phyloP scores from a whole-genome alignment of 2,329 filamentous ascomycete species.

The Fusarium foetens region DNA sequence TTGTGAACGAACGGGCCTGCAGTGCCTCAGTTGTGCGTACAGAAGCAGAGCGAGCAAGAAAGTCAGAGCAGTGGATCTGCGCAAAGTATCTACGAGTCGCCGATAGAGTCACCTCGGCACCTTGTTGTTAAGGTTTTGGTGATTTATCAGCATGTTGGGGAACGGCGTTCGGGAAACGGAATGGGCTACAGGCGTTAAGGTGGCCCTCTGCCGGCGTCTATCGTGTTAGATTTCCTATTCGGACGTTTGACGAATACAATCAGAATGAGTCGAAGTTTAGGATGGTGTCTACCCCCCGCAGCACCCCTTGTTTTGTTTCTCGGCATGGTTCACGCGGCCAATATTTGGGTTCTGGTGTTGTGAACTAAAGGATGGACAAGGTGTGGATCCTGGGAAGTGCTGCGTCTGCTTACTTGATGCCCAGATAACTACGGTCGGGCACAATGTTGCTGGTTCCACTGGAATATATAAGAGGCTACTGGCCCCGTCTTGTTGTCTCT shows the following conservation, averaged over 20 bases:
- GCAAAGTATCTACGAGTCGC: conserved; percentile 4
- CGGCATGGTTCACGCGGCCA: conserved; percentile 26
- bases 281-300: conserved; percentile 27
- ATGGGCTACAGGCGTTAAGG: background rate
- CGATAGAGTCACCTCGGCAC: conserved; percentile 18
- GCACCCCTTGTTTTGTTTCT: conserved; percentile 14
- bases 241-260: background rate
- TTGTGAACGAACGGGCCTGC: conserved; percentile 7
- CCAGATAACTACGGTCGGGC: conserved; percentile 2
- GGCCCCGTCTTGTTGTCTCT: conserved; percentile 6
- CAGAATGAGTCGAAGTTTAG: conserved; percentile 21
- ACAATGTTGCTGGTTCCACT: background rate
- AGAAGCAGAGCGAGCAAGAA: conserved; percentile 1
- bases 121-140: background rate
- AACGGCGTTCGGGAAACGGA: background rate
- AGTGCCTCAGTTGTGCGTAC: conserved; percentile 1
- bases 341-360: conserved; percentile 17
- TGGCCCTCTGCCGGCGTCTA: background rate
- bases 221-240: background rate
- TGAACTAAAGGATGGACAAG: conserved; percentile 12
- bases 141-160: conserved; percentile 24
- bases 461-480: conserved; percentile 29
- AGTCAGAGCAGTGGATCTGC: conserved; percentile 22
- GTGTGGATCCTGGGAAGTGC: conserved; percentile 20
- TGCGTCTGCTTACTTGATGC: conserved; percentile 15